Conservation (phyloP, 2,329 filamentous ascomycete genomes). For the Incumbomyces delicatus region DNA sequence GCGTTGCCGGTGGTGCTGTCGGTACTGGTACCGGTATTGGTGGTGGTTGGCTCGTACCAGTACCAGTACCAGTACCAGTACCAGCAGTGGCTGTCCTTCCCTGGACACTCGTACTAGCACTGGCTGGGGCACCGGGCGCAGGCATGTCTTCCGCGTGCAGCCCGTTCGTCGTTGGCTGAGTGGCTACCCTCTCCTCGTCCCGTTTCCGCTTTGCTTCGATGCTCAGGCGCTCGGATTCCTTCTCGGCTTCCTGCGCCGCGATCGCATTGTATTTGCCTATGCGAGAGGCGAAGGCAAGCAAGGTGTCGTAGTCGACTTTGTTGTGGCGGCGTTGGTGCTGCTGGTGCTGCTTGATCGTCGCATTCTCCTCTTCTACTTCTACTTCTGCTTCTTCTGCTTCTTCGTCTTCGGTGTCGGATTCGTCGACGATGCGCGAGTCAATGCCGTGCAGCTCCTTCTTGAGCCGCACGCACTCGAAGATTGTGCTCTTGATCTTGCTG, state of each 20-base stretch:
- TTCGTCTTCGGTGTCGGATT: slow-evolving; percentile 21
- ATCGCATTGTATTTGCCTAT: slow-evolving; percentile 39
- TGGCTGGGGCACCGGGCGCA: not conserved
- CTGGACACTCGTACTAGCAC: no score
- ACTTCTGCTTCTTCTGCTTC: no score
- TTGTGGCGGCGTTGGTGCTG: no score
- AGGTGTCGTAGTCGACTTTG: slow-evolving; percentile 34
- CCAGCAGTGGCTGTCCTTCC: no score
- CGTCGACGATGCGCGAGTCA: slow-evolving; percentile 24
- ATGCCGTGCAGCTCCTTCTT: slow-evolving; percentile 32
- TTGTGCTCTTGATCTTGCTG: slow-evolving; percentile 32
- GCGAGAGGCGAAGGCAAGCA: slow-evolving; percentile 36
- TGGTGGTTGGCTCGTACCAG: no score
- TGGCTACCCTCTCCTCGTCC: slow-evolving; percentile 8
- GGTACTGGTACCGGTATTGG: not conserved
- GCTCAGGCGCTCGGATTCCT: slow-evolving; percentile 18
- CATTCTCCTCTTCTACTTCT: no score
- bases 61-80: no score
- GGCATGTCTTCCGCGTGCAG: not conserved
- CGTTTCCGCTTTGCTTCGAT: slow-evolving; percentile 10
- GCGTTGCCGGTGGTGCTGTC: slow-evolving; percentile 5
- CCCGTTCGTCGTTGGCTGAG: not conserved
- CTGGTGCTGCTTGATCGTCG: slow-evolving; percentile 12
- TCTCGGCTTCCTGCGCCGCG: slow-evolving; percentile 34
- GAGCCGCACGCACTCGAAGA: slow-evolving; percentile 30